Evolutionary conservation across 495 filamentous ascomycete species (phyloP).

Genomic region (Penicillium coprophilum): DNA sequence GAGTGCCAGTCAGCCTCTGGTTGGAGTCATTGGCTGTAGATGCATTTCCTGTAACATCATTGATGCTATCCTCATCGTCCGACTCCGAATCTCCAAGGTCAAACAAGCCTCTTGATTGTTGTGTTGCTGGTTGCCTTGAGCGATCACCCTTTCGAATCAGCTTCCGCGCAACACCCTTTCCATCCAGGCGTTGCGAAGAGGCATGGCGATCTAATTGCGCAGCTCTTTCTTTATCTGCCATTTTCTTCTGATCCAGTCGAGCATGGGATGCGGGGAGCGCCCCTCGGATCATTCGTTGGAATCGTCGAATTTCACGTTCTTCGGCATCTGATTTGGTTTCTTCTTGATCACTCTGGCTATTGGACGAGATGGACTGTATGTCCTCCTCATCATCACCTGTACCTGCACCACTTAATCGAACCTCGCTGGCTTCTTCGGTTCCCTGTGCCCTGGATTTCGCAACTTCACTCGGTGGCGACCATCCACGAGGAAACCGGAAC

Average conservation of each 20-base stretch:
- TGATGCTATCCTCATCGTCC: slow-evolving; percentile 46
- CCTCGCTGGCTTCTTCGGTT: slow-evolving; percentile 4
- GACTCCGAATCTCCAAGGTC: slow-evolving; percentile 52
- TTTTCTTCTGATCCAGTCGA: slow-evolving; percentile 60
- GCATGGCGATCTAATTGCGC: slow-evolving; percentile 24
- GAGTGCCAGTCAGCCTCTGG: slow-evolving; percentile 11
- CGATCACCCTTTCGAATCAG: slow-evolving; percentile 29
- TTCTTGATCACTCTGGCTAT: slow-evolving; percentile 17
- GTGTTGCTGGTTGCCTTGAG: slow-evolving; percentile 14
- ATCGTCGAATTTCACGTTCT: slow-evolving; percentile 35
- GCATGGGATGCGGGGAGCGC: slow-evolving; percentile 92
- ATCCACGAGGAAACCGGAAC: slow-evolving; percentile 44
- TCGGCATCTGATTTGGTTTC: slow-evolving; percentile 20
- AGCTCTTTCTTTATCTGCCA: slow-evolving; percentile 35
- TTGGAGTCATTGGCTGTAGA: slow-evolving; percentile 7
- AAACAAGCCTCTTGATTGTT: slow-evolving; percentile 36
- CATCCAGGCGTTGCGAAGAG: slow-evolving; percentile 26
- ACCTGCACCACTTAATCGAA: slow-evolving; percentile 16
- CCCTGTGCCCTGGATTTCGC: slow-evolving; percentile 21
- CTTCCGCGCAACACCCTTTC: slow-evolving; percentile 48
- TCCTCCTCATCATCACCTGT: slow-evolving; percentile 24
- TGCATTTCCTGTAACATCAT: not conserved
- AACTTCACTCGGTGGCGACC: slow-evolving; percentile 35
- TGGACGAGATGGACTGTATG: slow-evolving; percentile 23
- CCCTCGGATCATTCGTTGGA: slow-evolving; percentile 66